phyloP scores from a whole-genome alignment of 306 rosid species.

The Lathyrus tuberosus region DNA sequence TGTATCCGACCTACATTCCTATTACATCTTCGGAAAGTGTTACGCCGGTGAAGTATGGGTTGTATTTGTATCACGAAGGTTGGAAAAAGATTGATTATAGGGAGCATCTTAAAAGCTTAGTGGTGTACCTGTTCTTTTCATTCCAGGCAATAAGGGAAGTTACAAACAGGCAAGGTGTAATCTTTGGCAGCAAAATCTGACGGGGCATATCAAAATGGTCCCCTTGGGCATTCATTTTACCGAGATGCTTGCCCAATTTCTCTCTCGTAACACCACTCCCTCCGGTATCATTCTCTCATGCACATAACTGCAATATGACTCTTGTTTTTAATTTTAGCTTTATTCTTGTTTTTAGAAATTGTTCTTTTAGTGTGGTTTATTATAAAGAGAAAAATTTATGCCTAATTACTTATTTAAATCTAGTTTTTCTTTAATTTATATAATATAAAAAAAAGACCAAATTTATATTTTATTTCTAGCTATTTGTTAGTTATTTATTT shows the following conservation, averaged over 20 bases:
- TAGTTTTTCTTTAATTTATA: too few relatives aligned
- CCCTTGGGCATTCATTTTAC: slow-evolving; percentile 74
- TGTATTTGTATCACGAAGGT: slow-evolving; percentile 93
- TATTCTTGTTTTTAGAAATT: too few relatives aligned
- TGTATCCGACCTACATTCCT: slow-evolving; percentile 96
- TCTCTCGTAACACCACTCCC: too few relatives aligned
- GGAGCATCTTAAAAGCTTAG: slow-evolving; percentile 83
- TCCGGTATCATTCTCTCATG: too few relatives aligned
- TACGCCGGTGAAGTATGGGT: slow-evolving; percentile 69
- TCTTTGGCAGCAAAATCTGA: slow-evolving; percentile 97
- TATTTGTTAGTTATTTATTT: too few relatives aligned
- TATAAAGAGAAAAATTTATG: too few relatives aligned
- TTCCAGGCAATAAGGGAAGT: slow-evolving; percentile 99
- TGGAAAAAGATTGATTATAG: slow-evolving; percentile 87
- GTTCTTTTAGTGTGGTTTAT: too few relatives aligned
- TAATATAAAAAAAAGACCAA: too few relatives aligned
- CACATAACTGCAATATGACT: too few relatives aligned
- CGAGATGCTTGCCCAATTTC: slow-evolving; percentile 71
- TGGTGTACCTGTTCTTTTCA: slow-evolving; percentile 90
- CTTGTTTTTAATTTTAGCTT: too few relatives aligned
- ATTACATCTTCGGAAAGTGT: slow-evolving; percentile 52
- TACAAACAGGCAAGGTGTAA: slow-evolving; percentile 97
- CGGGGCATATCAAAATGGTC: slow-evolving; percentile 87
- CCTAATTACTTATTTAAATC: too few relatives aligned
- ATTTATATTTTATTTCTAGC: too few relatives aligned